Base-by-base conservation (phyloP, 2,329 filamentous ascomycete species). In the Cordyceps farinosa region DNA sequence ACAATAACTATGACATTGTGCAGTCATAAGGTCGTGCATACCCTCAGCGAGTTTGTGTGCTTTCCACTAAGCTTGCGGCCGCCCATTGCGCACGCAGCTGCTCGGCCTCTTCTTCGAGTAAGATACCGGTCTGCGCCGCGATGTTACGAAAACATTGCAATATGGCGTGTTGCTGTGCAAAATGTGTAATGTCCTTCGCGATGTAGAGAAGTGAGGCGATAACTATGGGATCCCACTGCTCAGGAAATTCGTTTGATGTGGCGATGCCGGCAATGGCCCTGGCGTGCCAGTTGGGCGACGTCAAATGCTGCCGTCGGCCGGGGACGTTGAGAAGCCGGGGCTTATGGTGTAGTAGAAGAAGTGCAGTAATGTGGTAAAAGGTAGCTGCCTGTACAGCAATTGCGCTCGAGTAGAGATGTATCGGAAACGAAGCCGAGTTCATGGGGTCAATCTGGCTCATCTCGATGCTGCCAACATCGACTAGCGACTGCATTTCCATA, bases 221-320 rank as follows among this genome's bases (percentile, higher is more conserved):
- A 2, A 73, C 64, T 3, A 74, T 67, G 1, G 72, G 72, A 44
- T 74, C 72, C 72, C 72, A 74, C 27, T 74, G 72, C 57, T 74
- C 72, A 0, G 66, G 63, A 45, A 72, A 73, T 17, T 67, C 70
- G 40, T 74, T 74, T 55, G 70, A 70, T 0, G 67, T 60, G 15
- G 67, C 69, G 6, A 71, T 56, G 3, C 72, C 71, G 0, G 72
- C 72, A 7, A 74, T 69, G 1, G 69, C 71, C 36, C 73, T 71
- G 2, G 67, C 70, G 32, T 74, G 72, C 72, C 72, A 67, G 40
- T 69, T 70, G 15, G 63, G 64, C 5, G 69, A 70, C 6, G 52
- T 57, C 22, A 61, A 51, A 27, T 61, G 58, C 38, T 55, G 58
- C 1, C 63, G 63, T 3, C 61, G 52, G 34, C 42, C 42, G 15